A percentile compares a stretch with the other conserved stretches of the same genome.
Conservation (phyloP, 805 yeast genomes). For the Ogataea corticis region DNA sequence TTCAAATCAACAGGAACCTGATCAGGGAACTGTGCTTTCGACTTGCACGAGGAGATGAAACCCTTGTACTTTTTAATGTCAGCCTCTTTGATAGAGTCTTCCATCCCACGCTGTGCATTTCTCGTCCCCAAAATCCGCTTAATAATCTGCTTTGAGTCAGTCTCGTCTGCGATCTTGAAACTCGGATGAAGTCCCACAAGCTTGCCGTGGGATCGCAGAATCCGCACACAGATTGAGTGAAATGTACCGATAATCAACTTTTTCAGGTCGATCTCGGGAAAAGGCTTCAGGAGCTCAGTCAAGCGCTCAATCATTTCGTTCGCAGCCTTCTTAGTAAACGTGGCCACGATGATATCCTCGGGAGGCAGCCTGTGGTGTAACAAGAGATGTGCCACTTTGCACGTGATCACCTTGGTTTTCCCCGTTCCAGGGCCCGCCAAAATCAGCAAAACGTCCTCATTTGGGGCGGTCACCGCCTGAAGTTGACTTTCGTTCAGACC, state of each 20-base stretch:
- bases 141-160: constrained; percentile 53
- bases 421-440: constrained; percentile 68
- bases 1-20: constrained; percentile 30
- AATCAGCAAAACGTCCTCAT: constrained; percentile 44
- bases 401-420: constrained; percentile 80
- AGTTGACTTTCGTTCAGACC: constrained; percentile 43
- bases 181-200: constrained; percentile 42
- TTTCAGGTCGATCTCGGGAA: constrained; percentile 35
- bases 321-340: constrained; percentile 93
- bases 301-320: constrained; percentile 76
- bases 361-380: constrained; percentile 55
- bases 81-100: constrained; percentile 31
- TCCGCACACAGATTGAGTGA: constrained; percentile 74
- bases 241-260: constrained; percentile 81
- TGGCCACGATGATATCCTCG: constrained; percentile 71
- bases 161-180: constrained; percentile 63
- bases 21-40: constrained; percentile 48
- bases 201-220: constrained; percentile 57
- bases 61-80: constrained; percentile 42
- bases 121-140: constrained; percentile 34
- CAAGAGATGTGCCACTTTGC: constrained; percentile 74
- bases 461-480: constrained; percentile 45
- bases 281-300: constrained; percentile 31
- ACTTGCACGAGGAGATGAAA: constrained; percentile 57
- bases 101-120: constrained; percentile 13